Percentiles rank a stretch among this genome's conserved stretches.
These are phyloP conservation scores for Candida sanyaensis DNA, from an alignment of 1,139 yeast species.

Conservation along the genomic window DNA sequence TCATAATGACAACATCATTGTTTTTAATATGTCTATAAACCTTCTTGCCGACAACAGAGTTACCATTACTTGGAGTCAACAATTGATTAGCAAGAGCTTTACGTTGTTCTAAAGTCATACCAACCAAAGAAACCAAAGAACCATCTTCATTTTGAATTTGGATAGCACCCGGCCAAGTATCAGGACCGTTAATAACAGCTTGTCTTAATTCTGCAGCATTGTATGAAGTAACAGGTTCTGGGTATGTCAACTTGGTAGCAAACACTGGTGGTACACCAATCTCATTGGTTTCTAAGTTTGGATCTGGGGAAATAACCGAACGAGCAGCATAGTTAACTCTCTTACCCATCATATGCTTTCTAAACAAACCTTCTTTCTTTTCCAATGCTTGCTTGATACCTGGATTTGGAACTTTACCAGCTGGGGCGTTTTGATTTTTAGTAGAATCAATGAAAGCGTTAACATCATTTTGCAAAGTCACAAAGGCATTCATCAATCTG, in stretches of 20 bases:
- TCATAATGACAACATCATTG: conserved; percentile 95
- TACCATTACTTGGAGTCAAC: conserved; percentile 73
- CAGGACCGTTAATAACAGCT: conserved; percentile 97
- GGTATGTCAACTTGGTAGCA: conserved; percentile 92
- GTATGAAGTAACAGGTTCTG: conserved; percentile 97
- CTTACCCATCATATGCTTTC: conserved; percentile 99
- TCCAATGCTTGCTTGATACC: conserved; percentile 98
- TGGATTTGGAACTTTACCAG: conserved; percentile 77
- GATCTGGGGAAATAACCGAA: conserved; percentile 98
- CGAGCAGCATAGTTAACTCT: conserved; percentile 99
- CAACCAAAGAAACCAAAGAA: conserved; percentile 74
- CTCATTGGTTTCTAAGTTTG: conserved; percentile 95
- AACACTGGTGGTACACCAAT: conserved; percentile 99
- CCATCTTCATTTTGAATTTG: conserved; percentile 98
- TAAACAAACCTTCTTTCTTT: conserved; percentile 96
- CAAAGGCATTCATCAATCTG: conserved; percentile 92
- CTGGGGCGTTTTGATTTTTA: conserved; percentile 73
- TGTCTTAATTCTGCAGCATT: conserved; percentile 89
- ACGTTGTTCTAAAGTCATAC: conserved; percentile 92
- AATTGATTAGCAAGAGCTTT: conserved; percentile 95
- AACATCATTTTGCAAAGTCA: conserved; percentile 91
- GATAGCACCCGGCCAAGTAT: conserved; percentile 98
- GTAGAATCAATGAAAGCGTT: conserved; percentile 92
- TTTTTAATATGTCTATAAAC: conserved; percentile 93
- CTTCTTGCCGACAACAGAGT: conserved; percentile 76